A percentile compares a stretch with the other conserved stretches of the same genome.
Conservation (phyloP, 257 asterid genomes). For the Solanum chilense region DNA sequence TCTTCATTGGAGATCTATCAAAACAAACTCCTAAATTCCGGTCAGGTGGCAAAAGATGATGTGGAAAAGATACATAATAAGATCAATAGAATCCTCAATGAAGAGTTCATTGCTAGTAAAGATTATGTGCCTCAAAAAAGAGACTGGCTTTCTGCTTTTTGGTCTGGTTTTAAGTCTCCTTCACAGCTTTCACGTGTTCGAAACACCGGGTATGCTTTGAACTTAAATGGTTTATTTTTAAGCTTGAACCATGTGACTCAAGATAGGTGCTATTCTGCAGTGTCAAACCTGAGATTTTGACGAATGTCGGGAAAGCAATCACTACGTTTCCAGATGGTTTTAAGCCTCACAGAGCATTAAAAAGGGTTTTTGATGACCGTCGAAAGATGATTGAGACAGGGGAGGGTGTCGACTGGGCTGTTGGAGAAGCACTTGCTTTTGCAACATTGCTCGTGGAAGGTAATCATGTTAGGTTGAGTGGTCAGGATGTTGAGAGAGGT, state of each 20-base stretch:
- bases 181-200: conserved; percentile 23
- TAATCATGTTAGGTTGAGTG: conserved; percentile 20
- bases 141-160: conserved; percentile 23
- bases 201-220: conserved; percentile 17
- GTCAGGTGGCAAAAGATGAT: conserved; percentile 11
- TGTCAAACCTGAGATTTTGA: conserved; percentile 16
- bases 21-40: conserved; percentile 11
- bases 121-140: conserved; percentile 16
- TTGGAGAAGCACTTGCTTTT: conserved; percentile 23
- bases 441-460: conserved; percentile 25
- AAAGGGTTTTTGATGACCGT: conserved; percentile 13
- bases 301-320: conserved; percentile 18
- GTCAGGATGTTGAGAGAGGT: conserved; percentile 26
- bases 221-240: background rate
- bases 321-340: conserved; percentile 14
- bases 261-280: conserved; percentile 1
- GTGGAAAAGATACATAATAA: conserved; percentile 11
- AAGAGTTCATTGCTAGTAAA: conserved; percentile 18
- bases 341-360: conserved; percentile 15
- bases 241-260: background rate
- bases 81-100: conserved; percentile 15
- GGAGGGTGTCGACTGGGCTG: conserved; percentile 24
- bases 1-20: conserved; percentile 18
- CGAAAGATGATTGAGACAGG: conserved; percentile 23
- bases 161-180: conserved; percentile 23